These are phyloP conservation scores for Hypocrella siamensis DNA, from an alignment of 2,329 filamentous ascomycete genomes.

Conservation along the genomic window DNA sequence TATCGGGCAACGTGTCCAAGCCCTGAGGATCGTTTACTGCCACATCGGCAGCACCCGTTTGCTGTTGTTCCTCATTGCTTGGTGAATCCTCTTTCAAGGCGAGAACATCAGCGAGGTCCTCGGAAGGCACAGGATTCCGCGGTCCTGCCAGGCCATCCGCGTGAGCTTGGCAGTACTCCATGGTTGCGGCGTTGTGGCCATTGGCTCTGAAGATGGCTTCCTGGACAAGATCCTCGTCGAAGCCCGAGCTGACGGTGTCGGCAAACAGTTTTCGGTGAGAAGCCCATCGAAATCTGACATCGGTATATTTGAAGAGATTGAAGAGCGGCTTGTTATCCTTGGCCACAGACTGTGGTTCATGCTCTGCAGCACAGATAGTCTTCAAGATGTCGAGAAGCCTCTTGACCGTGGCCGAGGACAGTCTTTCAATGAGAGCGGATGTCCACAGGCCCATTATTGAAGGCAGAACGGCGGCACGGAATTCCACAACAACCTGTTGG, in stretches of 20 bases:
- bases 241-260: slow-evolving; percentile 16
- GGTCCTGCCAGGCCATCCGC: slow-evolving; percentile 38
- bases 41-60: slow-evolving; percentile 6
- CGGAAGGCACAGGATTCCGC: slow-evolving; percentile 50
- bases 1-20: slow-evolving; percentile 16
- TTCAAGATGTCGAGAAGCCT: slow-evolving; percentile 73
- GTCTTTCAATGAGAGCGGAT: slow-evolving; percentile 67
- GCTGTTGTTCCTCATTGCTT: slow-evolving; percentile 8
- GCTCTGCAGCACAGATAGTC: slow-evolving; percentile 60
- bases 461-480: slow-evolving; percentile 67
- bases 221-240: slow-evolving; percentile 44
- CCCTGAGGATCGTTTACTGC: neutral
- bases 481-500: slow-evolving; percentile 70
- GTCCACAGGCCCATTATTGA: slow-evolving; percentile 70
- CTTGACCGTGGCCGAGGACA: slow-evolving; percentile 60
- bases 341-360: slow-evolving; percentile 47
- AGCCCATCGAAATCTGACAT: slow-evolving; percentile 31
- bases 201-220: slow-evolving; percentile 78
- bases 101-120: slow-evolving; percentile 29
- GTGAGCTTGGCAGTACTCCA: slow-evolving; percentile 62
- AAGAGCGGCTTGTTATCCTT: slow-evolving; percentile 36
- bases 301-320: slow-evolving; percentile 26
- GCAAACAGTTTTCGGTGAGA: slow-evolving; percentile 13
- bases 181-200: slow-evolving; percentile 41
- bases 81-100: slow-evolving; percentile 13